Conservation (phyloP, 805 yeast genomes). For the Starmerella kuoi region DNA sequence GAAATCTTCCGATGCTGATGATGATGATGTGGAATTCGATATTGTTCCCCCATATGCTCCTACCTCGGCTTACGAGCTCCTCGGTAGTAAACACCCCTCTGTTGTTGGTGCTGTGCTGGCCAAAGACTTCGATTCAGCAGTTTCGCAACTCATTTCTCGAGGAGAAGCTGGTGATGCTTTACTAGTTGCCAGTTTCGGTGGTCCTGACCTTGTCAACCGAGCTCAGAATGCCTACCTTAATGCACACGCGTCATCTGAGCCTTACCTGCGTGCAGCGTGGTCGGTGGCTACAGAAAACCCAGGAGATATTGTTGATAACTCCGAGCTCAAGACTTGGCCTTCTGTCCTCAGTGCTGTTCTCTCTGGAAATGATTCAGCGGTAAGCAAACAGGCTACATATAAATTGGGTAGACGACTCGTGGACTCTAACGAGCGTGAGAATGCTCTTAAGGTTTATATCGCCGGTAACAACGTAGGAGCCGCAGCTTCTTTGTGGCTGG, state of each 20-base stretch:
- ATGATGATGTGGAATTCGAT: slow-evolving; percentile 35
- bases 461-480: slow-evolving; percentile 73
- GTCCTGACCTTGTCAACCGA: slow-evolving; percentile 42
- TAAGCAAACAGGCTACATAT: slow-evolving; percentile 1
- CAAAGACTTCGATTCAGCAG: slow-evolving; percentile 57
- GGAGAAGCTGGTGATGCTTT: slow-evolving; percentile 67
- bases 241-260: slow-evolving; percentile 39
- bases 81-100: slow-evolving; percentile 22
- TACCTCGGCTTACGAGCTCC: slow-evolving; percentile 27
- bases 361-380: not conserved
- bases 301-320: slow-evolving; percentile 63
- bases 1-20: slow-evolving; percentile 23
- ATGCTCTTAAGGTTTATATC: slow-evolving; percentile 65
- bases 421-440: slow-evolving; percentile 42
- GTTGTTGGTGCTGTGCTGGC: slow-evolving; percentile 42
- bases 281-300: slow-evolving; percentile 43
- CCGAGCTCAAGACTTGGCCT: slow-evolving; percentile 72
- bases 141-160: slow-evolving; percentile 49
- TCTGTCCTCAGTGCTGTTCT: slow-evolving; percentile 53
- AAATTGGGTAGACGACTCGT: slow-evolving; percentile 66
- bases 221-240: slow-evolving; percentile 63
- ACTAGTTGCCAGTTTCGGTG: slow-evolving; percentile 54
- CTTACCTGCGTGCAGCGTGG: slow-evolving; percentile 64
- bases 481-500: slow-evolving; percentile 70
- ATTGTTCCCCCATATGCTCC: slow-evolving; percentile 26